Base-by-base conservation (phyloP, 768 basidiomycete species). In the Leucosporidium scottii region DNA sequence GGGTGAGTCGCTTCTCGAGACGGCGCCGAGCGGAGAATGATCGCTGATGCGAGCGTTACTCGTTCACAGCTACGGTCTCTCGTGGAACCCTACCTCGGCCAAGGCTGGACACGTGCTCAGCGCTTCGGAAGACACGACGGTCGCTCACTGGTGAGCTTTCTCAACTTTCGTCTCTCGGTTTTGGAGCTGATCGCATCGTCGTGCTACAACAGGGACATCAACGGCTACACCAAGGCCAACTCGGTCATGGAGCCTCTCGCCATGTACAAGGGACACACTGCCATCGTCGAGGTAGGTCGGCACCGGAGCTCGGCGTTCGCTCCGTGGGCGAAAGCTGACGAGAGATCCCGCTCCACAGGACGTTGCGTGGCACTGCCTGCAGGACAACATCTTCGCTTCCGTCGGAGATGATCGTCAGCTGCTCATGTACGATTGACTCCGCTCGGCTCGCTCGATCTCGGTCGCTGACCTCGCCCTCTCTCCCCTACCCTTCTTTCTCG, bases 341-440 rank as follows among this genome's bases (percentile, higher is more conserved):
- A 57, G 69, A 61, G 23, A 8, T 25, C 28, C 3, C 39, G 8
- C 1, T n/a, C 39, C 49, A 18, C 68, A 94, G 91, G 96, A 99
- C 76, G 93, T 99, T 8, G 93, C 96, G 74, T 99, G 96, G 96
- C 88, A 94, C 78, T 81, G 86, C 2, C 85, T 82, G 6, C 82
- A 87, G 74, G 90, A 91, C 67, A 86, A 87, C 74, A 80, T 92
- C 59, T 91, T 98, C 74, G 93, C 88, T 4, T 97, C 93, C 72
- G 96, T 94, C 39, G 92, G 93, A 25, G 96, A 99, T 70, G 96
- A 99, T 78, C 89, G 88, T 77, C 85, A 90, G 83, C 83, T 99
- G 61, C 86, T 96, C 83, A 83, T 98, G 93, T 97, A 75, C 59
- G 91, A n/a, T 81, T 5, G 3, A 13, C 23, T 68, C 68, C 66